These are phyloP conservation scores for Hygrocybe punicea DNA, from an alignment of 768 basidiomycete species.

Conservation along the genomic window DNA sequence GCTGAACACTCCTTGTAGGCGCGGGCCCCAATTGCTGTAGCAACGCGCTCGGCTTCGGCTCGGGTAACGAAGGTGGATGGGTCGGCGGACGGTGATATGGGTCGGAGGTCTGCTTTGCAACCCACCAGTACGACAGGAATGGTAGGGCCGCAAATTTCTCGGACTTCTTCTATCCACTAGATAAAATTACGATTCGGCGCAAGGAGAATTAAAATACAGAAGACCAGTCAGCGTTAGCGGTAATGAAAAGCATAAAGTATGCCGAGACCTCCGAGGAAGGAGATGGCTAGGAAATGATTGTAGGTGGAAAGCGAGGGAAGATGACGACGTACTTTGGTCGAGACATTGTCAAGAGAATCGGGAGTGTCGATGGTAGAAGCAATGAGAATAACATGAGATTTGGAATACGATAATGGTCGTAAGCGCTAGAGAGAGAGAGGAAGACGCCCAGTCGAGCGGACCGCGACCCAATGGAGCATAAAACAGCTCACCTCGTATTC, in stretches of 20 bases:
- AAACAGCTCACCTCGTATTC: constrained; percentile 79
- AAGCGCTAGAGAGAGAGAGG: constrained; percentile 56
- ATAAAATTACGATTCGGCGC: constrained; percentile 12
- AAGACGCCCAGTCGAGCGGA: constrained; percentile 6
- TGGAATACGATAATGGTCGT: constrained; percentile 94
- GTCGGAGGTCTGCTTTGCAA: constrained; percentile 91
- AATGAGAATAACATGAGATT: constrained; percentile 98
- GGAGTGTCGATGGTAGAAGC: constrained; percentile 95
- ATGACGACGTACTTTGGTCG: constrained; percentile 64
- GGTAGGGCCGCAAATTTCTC: constrained; percentile 87
- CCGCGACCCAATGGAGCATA: constrained; percentile 6
- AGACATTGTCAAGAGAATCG: constrained; percentile 94
- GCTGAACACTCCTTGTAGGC: constrained; percentile 95
- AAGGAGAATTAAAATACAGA: not conserved
- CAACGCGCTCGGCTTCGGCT: constrained; percentile 78
- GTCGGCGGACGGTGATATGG: constrained; percentile 47
- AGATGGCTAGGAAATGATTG: constrained; percentile 10
- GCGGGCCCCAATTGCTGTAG: constrained; percentile 80
- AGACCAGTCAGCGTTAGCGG: too few relatives aligned
- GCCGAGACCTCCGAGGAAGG: too few relatives aligned
- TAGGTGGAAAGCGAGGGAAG: constrained; percentile 3
- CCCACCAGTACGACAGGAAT: constrained; percentile 96
- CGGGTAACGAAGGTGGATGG: constrained; percentile 61
- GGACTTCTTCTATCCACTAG: constrained; percentile 98
- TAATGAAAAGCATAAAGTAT: too few relatives aligned